Percentiles rank a stretch among this genome's conserved stretches.
Conservation (phyloP, 805 yeast genomes). For the Yarrowia sp. region DNA sequence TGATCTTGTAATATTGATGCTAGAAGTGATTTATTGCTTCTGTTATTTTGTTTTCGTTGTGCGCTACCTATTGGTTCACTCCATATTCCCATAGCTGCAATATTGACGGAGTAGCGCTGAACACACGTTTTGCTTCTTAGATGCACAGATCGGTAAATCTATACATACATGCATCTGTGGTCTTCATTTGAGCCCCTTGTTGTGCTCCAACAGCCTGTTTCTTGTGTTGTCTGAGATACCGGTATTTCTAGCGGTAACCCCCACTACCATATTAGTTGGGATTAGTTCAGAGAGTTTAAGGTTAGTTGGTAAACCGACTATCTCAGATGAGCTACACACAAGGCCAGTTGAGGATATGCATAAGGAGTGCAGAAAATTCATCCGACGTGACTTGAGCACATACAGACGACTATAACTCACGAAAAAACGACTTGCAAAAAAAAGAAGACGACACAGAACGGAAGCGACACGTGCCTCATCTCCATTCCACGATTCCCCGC, state of each 20-base stretch:
- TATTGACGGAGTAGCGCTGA: too few species aligned
- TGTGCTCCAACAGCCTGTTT: too few species aligned
- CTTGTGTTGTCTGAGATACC: too few species aligned
- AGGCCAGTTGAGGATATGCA: neutral
- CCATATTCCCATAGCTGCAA: too few species aligned
- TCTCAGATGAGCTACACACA: neutral
- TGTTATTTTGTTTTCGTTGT: too few species aligned
- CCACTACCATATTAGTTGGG: neutral
- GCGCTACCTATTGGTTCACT: too few species aligned
- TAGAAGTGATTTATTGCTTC: too few species aligned
- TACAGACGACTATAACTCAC: neutral
- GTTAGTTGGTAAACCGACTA: neutral
- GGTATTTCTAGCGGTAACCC: too few species aligned
- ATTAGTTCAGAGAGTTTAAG: neutral
- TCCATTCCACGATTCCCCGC: neutral
- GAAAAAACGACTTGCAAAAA: neutral
- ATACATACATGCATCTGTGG: neutral
- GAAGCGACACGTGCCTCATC: neutral
- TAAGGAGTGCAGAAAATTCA: slow-evolving; percentile 4
- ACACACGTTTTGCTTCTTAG: too few species aligned
- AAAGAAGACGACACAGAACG: neutral
- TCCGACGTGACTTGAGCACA: neutral
- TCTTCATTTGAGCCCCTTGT: too few species aligned
- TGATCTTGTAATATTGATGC: too few species aligned
- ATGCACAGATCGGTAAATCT: too few species aligned